Conservation (phyloP, 441 rosid genomes). For the Gossypium davidsonii region DNA sequence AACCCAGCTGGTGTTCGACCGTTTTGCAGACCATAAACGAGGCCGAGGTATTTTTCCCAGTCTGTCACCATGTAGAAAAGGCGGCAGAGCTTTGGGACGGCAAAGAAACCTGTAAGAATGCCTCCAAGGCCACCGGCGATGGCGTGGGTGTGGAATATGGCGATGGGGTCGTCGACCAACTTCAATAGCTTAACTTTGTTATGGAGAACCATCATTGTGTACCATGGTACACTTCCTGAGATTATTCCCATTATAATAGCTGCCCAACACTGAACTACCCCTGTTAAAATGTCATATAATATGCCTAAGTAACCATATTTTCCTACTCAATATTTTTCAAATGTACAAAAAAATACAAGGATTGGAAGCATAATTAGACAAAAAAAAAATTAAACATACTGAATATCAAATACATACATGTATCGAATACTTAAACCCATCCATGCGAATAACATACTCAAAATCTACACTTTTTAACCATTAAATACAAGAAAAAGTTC, state of each 20-base stretch:
- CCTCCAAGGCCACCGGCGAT: constrained; percentile 52
- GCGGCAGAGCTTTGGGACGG: constrained; percentile 40
- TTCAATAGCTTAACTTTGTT: constrained; percentile 27
- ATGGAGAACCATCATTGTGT: constrained; percentile 51
- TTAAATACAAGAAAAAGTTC: too few species aligned
- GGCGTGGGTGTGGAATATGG: constrained; percentile 60
- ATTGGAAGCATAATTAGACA: too few species aligned
- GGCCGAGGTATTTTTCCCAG: constrained; percentile 35
- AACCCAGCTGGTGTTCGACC: constrained; percentile 27
- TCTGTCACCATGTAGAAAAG: constrained; percentile 34
- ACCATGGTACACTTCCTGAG: constrained; percentile 57
- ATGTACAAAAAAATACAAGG: too few species aligned
- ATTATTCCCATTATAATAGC: constrained; percentile 43
- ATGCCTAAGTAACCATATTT: too few species aligned
- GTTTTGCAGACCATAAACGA: constrained; percentile 26
- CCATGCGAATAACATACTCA: too few species aligned
- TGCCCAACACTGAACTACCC: constrained; percentile 57
- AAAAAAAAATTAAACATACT: too few species aligned
- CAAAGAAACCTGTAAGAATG: constrained; percentile 44
- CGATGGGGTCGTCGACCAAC: constrained; percentile 44
- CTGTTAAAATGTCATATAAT: constrained; percentile 14
- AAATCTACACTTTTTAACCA: too few species aligned
- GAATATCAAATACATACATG: too few species aligned
- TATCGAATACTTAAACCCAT: too few species aligned
- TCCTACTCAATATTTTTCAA: too few species aligned